phyloP scores from a whole-genome alignment of 352 stramenopile genomes.

The Phytopythium sindhum region DNA sequence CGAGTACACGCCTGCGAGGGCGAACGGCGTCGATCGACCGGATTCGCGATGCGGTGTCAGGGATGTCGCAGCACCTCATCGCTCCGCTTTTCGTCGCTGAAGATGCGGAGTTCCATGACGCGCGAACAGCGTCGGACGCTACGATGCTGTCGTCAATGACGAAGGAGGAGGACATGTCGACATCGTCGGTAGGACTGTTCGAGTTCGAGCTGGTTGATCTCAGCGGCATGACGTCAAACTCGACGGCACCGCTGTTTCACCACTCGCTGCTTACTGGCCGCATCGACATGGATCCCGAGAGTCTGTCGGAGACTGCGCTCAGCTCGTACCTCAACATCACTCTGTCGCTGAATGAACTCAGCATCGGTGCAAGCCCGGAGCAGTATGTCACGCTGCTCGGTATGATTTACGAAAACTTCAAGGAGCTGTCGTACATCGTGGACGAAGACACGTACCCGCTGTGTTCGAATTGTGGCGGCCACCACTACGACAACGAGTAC shows the following conservation, averaged over 20 bases:
- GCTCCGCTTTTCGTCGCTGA: constrained; percentile 75
- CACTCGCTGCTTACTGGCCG: constrained; percentile 72
- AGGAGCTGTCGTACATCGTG: constrained; percentile 69
- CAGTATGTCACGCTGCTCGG: constrained; percentile 74
- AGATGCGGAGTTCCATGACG: constrained; percentile 84
- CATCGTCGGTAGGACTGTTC: constrained; percentile 59
- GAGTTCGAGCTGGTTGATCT: constrained; percentile 86
- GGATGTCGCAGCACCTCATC: constrained; percentile 78
- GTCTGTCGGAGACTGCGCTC: constrained; percentile 45
- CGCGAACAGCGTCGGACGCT: constrained; percentile 37
- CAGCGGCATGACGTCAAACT: constrained; percentile 59
- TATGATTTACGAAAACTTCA: constrained; percentile 88
- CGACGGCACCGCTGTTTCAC: constrained; percentile 63
- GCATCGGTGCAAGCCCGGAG: constrained; percentile 46
- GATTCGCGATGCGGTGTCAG: constrained; percentile 56
- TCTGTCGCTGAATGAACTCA: constrained; percentile 78
- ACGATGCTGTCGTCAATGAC: constrained; percentile 16
- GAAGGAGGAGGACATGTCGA: constrained; percentile 52
- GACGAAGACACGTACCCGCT: constrained; percentile 79
- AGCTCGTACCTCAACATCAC: constrained; percentile 69
- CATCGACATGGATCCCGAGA: constrained; percentile 75
- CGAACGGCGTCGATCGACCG: constrained; percentile 44
- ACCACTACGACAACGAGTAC: constrained; percentile 56
- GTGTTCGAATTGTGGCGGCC: constrained; percentile 54
- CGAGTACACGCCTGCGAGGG: constrained; percentile 13